phyloP scores from a whole-genome alignment of 2,329 filamentous ascomycete genomes.

The Claviceps spartinae region DNA sequence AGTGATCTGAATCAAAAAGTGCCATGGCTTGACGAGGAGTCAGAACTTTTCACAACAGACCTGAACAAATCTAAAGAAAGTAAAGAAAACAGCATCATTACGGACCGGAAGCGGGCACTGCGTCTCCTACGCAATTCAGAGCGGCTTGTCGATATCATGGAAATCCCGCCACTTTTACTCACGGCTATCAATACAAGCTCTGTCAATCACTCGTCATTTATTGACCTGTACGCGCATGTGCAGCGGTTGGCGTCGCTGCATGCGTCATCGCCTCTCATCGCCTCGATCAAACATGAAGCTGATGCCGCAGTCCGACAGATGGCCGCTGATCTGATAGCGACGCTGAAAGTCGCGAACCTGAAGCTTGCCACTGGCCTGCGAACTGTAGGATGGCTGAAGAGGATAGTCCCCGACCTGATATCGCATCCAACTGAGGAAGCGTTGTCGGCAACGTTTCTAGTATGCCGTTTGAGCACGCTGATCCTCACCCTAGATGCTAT shows the following conservation, averaged over 20 bases:
- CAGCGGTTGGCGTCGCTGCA: slow-evolving; percentile 74
- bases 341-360: slow-evolving; percentile 62
- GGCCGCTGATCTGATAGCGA: slow-evolving; percentile 68
- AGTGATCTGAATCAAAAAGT: slow-evolving; percentile 56
- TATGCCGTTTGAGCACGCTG: slow-evolving; percentile 72
- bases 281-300: slow-evolving; percentile 60
- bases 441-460: slow-evolving; percentile 72
- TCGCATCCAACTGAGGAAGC: slow-evolving; percentile 41
- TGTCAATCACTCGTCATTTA: slow-evolving; percentile 72
- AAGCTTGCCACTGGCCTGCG: slow-evolving; percentile 85
- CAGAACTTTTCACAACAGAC: slow-evolving; percentile 66
- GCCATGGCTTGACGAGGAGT: slow-evolving; percentile 65
- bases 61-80: slow-evolving; percentile 64
- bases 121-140: slow-evolving; percentile 78
- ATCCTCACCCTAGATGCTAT: slow-evolving; percentile 69
- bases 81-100: slow-evolving; percentile 54
- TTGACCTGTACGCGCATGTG: slow-evolving; percentile 91
- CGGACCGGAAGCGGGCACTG: slow-evolving; percentile 63
- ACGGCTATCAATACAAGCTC: slow-evolving; percentile 56
- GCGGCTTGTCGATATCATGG: slow-evolving; percentile 77
- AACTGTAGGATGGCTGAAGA: slow-evolving; percentile 79
- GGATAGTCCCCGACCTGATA: slow-evolving; percentile 66
- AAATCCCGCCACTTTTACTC: slow-evolving; percentile 73
- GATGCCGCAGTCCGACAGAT: slow-evolving; percentile 81
- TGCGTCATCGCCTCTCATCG: slow-evolving; percentile 61